A percentile compares a stretch with the other conserved stretches of the same genome.
phyloP scores from a whole-genome alignment of 192 early-diverging fungal genomes.

The Coemansia aciculifera region DNA sequence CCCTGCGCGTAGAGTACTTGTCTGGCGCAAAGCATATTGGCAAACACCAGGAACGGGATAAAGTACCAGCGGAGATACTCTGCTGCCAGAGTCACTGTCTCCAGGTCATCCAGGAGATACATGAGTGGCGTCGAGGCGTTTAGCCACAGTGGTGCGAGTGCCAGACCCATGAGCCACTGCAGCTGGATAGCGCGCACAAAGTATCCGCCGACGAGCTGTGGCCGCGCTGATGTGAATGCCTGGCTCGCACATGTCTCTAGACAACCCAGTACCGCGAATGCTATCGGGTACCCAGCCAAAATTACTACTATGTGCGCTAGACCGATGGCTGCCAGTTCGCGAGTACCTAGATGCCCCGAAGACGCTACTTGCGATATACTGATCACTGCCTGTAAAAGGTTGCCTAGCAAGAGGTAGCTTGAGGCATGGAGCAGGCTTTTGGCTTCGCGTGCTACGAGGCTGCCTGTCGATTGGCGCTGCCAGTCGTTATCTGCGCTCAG shows the following conservation, averaged over 20 bases:
- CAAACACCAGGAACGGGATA: constrained; percentile 44
- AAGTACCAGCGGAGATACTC: constrained; percentile 53
- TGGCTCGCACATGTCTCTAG: constrained; percentile 78
- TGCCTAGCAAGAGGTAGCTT: constrained; percentile 60
- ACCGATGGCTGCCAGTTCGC: constrained; percentile 69
- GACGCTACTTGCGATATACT: constrained; percentile 67
- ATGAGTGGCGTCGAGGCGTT: constrained; percentile 21
- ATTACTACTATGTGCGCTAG: constrained; percentile 74
- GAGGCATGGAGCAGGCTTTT: constrained; percentile 20
- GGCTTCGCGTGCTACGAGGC: constrained; percentile 21
- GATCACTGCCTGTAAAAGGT: constrained; percentile 64
- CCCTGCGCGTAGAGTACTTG: constrained; percentile 52
- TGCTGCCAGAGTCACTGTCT: constrained; percentile 14
- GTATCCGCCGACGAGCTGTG: constrained; percentile 49
- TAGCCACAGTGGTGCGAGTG: constrained; percentile 41
- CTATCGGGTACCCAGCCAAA: constrained; percentile 70
- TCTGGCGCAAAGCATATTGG: constrained; percentile 26
- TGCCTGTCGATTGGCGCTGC: constrained; percentile 9
- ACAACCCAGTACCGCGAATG: constrained; percentile 70
- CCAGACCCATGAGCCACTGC: constrained; percentile 43
- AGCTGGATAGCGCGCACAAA: constrained; percentile 41
- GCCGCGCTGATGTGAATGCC: constrained; percentile 58
- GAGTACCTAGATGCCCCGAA: constrained; percentile 64
- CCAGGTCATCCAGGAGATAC: constrained; percentile 19
- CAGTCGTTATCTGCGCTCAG: constrained; percentile 1